These are phyloP conservation scores for Hevea brasiliensis DNA, from an alignment of 345 rosid species.

Conservation along the genomic window DNA sequence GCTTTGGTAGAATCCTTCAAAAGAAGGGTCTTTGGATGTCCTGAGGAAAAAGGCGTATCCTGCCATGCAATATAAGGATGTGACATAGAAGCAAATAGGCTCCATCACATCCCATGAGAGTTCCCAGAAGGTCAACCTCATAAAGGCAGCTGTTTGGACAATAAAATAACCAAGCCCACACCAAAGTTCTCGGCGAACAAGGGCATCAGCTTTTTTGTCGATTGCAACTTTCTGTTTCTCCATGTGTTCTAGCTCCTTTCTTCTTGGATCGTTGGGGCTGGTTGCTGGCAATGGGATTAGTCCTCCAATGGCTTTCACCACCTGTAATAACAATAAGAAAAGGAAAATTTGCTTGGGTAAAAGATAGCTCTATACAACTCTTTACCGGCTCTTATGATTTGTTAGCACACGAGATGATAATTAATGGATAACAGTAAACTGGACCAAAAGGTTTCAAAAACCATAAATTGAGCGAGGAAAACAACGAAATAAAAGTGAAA, in stretches of 20 bases:
- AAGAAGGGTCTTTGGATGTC: slow-evolving; percentile 83
- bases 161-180: slow-evolving; percentile 65
- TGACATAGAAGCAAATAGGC: slow-evolving; percentile 85
- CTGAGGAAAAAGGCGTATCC: slow-evolving; percentile 79
- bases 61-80: slow-evolving; percentile 69
- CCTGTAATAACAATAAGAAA: slow-evolving; percentile 48
- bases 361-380: slow-evolving; percentile 7
- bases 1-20: slow-evolving; percentile 80
- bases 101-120: slow-evolving; percentile 99
- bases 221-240: slow-evolving; percentile 53
- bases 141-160: slow-evolving; percentile 75
- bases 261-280: slow-evolving; percentile 55
- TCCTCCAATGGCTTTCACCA: slow-evolving; percentile 63
- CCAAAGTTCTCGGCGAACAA: slow-evolving; percentile 75
- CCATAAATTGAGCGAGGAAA: not conserved
- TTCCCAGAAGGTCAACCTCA: slow-evolving; percentile 99
- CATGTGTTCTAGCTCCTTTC: slow-evolving; percentile 58
- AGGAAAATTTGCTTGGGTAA: slow-evolving; percentile 26
- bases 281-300: slow-evolving; percentile 57
- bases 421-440: too few relatives aligned
- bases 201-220: slow-evolving; percentile 51
- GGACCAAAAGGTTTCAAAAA: not conserved
- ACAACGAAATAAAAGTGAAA: not conserved
- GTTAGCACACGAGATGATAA: not conserved
- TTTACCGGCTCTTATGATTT: not conserved